A percentile compares a stretch with the other conserved stretches of the same genome.
Evolutionary conservation across 2,329 filamentous ascomycete genomes (phyloP).

Genomic region (Sporothrix pallida): DNA sequence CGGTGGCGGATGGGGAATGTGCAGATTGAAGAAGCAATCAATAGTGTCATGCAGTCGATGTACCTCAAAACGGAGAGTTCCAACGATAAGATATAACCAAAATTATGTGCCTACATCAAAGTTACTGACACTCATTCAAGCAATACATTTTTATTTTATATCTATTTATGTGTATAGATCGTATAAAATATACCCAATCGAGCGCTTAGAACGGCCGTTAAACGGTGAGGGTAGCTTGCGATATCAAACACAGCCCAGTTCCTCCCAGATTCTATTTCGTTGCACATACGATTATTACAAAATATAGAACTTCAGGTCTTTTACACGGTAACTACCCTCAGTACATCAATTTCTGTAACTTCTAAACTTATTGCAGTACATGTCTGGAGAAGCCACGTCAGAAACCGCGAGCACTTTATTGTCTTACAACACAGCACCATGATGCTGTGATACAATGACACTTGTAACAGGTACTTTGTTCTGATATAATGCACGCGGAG

Average conservation of each 20-base stretch:
- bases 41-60: neutral
- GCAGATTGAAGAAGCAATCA: neutral
- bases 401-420: slow-evolving; percentile 4
- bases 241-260: no score
- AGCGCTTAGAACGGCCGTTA: no score
- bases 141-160: no score
- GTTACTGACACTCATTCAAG: neutral
- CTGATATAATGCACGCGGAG: neutral
- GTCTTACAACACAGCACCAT: neutral
- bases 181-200: no score
- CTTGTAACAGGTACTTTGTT: neutral
- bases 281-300: no score
- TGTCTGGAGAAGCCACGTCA: neutral
- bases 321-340: no score
- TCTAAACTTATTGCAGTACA: neutral
- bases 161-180: no score
- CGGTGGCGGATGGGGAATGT: neutral
- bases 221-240: no score
- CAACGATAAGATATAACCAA: neutral
- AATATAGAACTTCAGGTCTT: no score
- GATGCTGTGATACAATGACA: neutral
- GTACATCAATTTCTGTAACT: no score
- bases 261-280: no score
- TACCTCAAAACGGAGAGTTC: neutral
- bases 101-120: neutral